Evolutionary conservation across 331 rosid species (phyloP), one percentile per base, ranked within the genome.

Genomic region (Arachis monticola): DNA sequence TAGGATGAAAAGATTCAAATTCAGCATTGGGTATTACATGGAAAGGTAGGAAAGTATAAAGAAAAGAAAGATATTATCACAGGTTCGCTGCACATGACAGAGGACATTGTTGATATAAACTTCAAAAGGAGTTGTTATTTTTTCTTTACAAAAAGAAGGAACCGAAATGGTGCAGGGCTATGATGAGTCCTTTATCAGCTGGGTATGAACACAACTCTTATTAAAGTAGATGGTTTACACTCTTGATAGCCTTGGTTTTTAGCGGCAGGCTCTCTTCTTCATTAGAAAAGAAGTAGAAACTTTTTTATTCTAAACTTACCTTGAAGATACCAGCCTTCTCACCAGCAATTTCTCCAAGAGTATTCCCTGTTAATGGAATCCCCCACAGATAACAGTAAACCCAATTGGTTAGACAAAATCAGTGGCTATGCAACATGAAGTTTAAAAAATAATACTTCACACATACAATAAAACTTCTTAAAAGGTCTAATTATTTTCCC

Each of bases 251-350:
- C 67, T 8, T 44, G 64, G 47, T 38, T 50, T 50, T 61, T 61
- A 60, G 56, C 31, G 17, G 38, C 14, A 3, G 52, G 35, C 3
- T 13, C 69, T 67, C 72, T 27, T 66, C 80, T 46, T 48, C 44
- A 67, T 10, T 41, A 76, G 13, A 58, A 66, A 50, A 48, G 67
- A 32, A 45, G 10, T 50, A 60, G 17, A 35, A 63, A 66, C 41
- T 2, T 38, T 35, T 69, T 61, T 53, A 50, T 64, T 75, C 72
- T n/a, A 78, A 68, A 66, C 51, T 76, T 81, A 94, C 99, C 97
- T 94, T 94, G 83, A 94, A 82, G 83, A 94, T 94, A 70, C 99
- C 96, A 67, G 99, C 99, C 84, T 94, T 94, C 91, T 94, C 99
- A 69, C 96, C 92, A 31, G 99, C 99, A 80, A 94, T 92, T 82